Percentiles rank a stretch among this genome's conserved stretches.
These are phyloP conservation scores for Lactarius trivialis DNA, from an alignment of 768 basidiomycete species.

Conservation along the genomic window DNA sequence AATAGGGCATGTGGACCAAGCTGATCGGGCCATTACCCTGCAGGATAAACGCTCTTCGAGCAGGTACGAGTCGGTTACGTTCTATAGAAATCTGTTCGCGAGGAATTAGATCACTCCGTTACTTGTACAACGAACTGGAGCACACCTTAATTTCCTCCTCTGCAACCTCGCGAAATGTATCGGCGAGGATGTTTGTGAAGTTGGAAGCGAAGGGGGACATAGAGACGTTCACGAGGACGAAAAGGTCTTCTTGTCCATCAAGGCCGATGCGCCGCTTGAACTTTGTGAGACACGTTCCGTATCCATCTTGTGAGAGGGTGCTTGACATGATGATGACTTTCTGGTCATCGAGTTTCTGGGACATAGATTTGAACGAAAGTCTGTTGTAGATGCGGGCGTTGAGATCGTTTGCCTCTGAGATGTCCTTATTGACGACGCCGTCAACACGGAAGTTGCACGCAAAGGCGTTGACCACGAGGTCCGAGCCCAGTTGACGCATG, in stretches of 20 bases:
- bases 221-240: constrained; percentile 33
- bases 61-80: constrained; percentile 32
- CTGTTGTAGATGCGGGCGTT: constrained; percentile 36
- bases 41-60: constrained; percentile 33
- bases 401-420: constrained; percentile 38
- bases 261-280: constrained; percentile 37
- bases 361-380: constrained; percentile 31
- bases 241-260: constrained; percentile 31
- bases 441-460: constrained; percentile 38
- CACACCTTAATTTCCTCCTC: constrained; percentile 34
- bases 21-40: constrained; percentile 32
- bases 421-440: constrained; percentile 32
- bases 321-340: constrained; percentile 29
- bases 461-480: constrained; percentile 42
- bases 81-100: constrained; percentile 19
- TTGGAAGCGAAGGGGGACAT: constrained; percentile 37
- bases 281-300: constrained; percentile 31
- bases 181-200: constrained; percentile 30
- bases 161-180: constrained; percentile 31
- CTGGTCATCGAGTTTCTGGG: constrained; percentile 25
- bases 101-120: no score
- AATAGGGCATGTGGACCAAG: constrained; percentile 33
- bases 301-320: constrained; percentile 29
- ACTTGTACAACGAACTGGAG: background rate
- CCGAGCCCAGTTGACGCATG: constrained; percentile 24